Evolutionary conservation across 2,329 filamentous ascomycete genomes (phyloP).

Genomic region (Penicillium sp.): DNA sequence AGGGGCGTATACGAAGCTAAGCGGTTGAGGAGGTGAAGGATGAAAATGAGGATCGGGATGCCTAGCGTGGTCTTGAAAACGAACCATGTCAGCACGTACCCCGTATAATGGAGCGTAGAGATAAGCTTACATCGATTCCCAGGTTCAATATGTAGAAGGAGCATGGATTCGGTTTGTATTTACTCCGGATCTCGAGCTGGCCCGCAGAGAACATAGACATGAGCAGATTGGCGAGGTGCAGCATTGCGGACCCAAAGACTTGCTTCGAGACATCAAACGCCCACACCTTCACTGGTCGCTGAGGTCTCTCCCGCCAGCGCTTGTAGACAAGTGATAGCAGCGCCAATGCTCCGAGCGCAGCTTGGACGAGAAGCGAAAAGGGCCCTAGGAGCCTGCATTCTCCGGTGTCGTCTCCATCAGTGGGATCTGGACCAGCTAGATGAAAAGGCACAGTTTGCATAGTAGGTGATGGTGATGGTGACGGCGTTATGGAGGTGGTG

Average conservation of each 20-base stretch:
- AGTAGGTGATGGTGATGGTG: constrained; percentile 6
- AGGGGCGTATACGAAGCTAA: constrained; percentile 66
- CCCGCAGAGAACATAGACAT: constrained; percentile 95
- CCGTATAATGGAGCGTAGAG: no score
- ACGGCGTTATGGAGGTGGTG: no score
- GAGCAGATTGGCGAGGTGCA: constrained; percentile 85
- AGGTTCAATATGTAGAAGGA: constrained; percentile 93
- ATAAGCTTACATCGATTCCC: constrained; percentile 72
- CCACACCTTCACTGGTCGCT: constrained; percentile 91
- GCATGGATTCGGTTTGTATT: constrained; percentile 78
- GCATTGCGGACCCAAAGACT: constrained; percentile 81
- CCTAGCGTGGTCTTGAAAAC: constrained; percentile 78
- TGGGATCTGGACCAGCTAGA: constrained; percentile 23
- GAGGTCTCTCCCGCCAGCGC: constrained; percentile 81
- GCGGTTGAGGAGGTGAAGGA: constrained; percentile 68
- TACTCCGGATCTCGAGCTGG: constrained; percentile 49
- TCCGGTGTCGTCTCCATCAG: constrained; percentile 52
- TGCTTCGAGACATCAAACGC: constrained; percentile 97
- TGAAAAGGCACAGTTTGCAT: no score
- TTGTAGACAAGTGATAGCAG: constrained; percentile 84
- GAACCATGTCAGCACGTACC: no score
- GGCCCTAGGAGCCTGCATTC: constrained; percentile 82
- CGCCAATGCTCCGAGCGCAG: constrained; percentile 71
- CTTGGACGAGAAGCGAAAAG: constrained; percentile 85
- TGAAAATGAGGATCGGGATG: constrained; percentile 84